These are phyloP conservation scores for Conoideocrella luteorostrata DNA, from an alignment of 2,329 filamentous ascomycete species.

Conservation along the genomic window DNA sequence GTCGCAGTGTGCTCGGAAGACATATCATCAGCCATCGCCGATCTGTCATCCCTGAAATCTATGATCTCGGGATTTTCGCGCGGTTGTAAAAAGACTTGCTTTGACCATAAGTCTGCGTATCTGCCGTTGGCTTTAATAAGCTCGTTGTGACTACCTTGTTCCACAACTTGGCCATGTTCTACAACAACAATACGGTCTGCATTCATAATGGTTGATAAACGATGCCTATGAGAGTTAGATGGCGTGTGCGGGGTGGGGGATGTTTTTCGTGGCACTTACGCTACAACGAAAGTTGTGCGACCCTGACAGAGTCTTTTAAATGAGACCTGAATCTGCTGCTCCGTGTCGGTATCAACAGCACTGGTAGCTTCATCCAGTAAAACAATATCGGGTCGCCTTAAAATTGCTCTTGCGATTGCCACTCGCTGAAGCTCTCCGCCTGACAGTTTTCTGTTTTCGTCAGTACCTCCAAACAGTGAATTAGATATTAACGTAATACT, in stretches of 20 bases:
- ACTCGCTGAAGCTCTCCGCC: constrained; percentile 62
- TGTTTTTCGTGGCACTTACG: constrained; percentile 32
- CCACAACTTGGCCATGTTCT: constrained; percentile 54
- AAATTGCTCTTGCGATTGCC: constrained; percentile 63
- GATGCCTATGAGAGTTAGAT: constrained; percentile 41
- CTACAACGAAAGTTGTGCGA: constrained; percentile 62
- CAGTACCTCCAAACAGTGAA: constrained; percentile 10
- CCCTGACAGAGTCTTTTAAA: constrained; percentile 51
- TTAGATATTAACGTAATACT: constrained; percentile 13
- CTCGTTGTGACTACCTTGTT: constrained; percentile 55
- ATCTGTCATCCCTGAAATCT: constrained; percentile 11
- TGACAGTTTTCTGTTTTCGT: constrained; percentile 47
- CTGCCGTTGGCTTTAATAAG: constrained; percentile 52
- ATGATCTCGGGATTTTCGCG: constrained; percentile 27
- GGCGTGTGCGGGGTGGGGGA: too few species aligned
- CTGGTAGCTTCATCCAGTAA: constrained; percentile 76
- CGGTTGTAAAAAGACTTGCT: constrained; percentile 50
- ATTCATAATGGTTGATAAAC: constrained; percentile 65
- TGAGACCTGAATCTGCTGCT: constrained; percentile 59
- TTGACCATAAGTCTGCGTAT: constrained; percentile 60
- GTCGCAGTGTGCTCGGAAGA: constrained; percentile 28
- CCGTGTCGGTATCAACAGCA: constrained; percentile 65
- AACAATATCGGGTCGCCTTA: constrained; percentile 69
- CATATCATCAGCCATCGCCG: constrained; percentile 29
- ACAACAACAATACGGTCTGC: constrained; percentile 63